Evolutionary conservation across 2,329 filamentous ascomycete genomes (phyloP), one percentile per base, ranked within the genome.

Genomic region (Penicillium sp.): DNA sequence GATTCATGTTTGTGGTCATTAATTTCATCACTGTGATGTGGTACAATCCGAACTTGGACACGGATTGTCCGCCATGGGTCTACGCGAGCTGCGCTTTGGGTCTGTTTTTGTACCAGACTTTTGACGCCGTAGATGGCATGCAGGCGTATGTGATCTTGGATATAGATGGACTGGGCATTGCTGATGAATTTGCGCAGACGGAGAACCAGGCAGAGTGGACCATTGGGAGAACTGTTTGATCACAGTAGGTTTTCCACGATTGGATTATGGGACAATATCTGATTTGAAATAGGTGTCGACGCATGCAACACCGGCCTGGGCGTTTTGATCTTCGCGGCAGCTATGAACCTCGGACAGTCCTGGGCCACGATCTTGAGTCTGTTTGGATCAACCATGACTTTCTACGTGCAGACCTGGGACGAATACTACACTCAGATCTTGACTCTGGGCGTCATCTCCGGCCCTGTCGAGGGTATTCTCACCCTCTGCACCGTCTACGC

Each of bases 351-450:
- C 71, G 93, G 93, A 46, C 91, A 96, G 78, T 87, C 89, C 59
- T 97, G 93, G 93, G 87, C 87, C 76, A 96, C 93, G 0, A 87
- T 97, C 13, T 79, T 91, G 57, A 87, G 84, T 4, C 84, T 97
- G 16, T 96, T 96, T 77, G 90, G 89, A 65, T 88, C 90, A 7
- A 86, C 93, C 57, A 81, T 96, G 68, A 97, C 95, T n/a, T 99
- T 99, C 76, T 98, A 98, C 75, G 89, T 98, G 43, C 95, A 98
- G 75, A 98, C 95, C 33, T 99, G 95, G 95, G 95, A 99, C 71
- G 95, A 98, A 75, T 99, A 98, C 78, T 93, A 98, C 78, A 99
- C 95, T 51, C 93, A 97, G 76, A 95, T 93, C 3, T 84, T 99
- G 48, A 97, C 92, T 1, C 85, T 99, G 6, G 95, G 95, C 57